Percentiles rank a stretch among this genome's conserved stretches.
Evolutionary conservation across 495 filamentous ascomycete genomes (phyloP).

Genomic region (Penicillium longicatenatum): DNA sequence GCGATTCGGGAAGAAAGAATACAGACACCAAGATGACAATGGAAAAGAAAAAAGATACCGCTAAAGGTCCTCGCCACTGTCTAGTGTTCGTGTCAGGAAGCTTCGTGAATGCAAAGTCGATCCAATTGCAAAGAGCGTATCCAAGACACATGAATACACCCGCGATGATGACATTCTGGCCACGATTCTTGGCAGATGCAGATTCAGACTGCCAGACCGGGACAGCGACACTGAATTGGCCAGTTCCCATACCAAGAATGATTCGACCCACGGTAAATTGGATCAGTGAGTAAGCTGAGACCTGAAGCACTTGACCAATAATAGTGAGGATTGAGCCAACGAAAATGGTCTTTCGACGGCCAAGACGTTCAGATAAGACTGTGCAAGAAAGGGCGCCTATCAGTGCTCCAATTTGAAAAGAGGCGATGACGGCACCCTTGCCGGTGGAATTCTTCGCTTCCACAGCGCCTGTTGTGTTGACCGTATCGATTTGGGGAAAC

Average conservation of each 20-base stretch:
- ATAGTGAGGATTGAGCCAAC: constrained; percentile 51
- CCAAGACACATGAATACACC: constrained; percentile 56
- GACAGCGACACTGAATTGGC: constrained; percentile 45
- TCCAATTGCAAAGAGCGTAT: constrained; percentile 41
- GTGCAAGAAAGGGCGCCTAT: constrained; percentile 43
- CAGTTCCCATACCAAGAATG: constrained; percentile 47
- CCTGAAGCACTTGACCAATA: constrained; percentile 55
- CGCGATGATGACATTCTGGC: constrained; percentile 39
- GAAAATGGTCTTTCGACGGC: constrained; percentile 58
- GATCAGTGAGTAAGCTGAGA: constrained; percentile 42
- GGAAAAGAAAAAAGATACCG: constrained; percentile 61
- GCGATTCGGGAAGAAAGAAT: constrained; percentile 64
- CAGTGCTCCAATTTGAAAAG: constrained; percentile 46
- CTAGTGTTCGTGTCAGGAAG: constrained; percentile 36
- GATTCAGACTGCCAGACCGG: constrained; percentile 55
- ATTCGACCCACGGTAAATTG: constrained; percentile 45
- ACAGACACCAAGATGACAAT: constrained; percentile 58
- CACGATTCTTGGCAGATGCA: constrained; percentile 36
- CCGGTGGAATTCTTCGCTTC: constrained; percentile 30
- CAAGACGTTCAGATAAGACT: constrained; percentile 47
- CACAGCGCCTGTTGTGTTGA: constrained; percentile 27
- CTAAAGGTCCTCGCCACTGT: constrained; percentile 50
- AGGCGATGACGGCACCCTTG: constrained; percentile 42
- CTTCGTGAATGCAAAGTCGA: constrained; percentile 45
- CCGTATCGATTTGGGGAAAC: constrained; percentile 37